These are phyloP conservation scores for Leucoagaricus sp. DNA, from an alignment of 1,284 basidiomycete genomes.

Conservation along the genomic window DNA sequence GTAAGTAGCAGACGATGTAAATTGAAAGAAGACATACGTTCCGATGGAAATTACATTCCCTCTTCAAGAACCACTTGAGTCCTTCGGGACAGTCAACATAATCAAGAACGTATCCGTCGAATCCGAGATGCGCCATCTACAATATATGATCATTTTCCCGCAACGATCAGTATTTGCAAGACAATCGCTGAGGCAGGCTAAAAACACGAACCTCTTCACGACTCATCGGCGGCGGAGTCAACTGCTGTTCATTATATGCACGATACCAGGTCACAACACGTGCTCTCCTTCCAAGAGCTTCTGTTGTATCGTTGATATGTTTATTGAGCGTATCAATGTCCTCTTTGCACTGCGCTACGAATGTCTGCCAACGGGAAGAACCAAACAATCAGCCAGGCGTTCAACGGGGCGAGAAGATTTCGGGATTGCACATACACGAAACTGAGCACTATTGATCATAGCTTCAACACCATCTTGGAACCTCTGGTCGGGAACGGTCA, in stretches of 20 bases:
- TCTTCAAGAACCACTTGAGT: constrained; percentile 62
- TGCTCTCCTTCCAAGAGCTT: constrained; percentile 51
- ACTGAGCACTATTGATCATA: constrained; percentile 58
- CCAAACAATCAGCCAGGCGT: too few species aligned
- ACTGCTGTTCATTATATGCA: constrained; percentile 34
- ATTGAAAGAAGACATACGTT: constrained; percentile 51
- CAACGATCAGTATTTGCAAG: too few species aligned
- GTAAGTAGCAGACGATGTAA: background rate
- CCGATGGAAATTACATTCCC: constrained; percentile 65
- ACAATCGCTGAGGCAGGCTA: constrained; percentile 11
- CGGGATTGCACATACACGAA: constrained; percentile 66
- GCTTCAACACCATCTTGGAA: constrained; percentile 79
- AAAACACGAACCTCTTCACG: constrained; percentile 53
- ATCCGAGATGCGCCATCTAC: constrained; percentile 67
- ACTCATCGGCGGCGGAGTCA: constrained; percentile 53
- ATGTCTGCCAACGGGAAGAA: constrained; percentile 52
- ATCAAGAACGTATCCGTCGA: constrained; percentile 86
- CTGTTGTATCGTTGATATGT: constrained; percentile 65
- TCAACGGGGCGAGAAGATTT: too few species aligned
- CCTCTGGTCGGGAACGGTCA: constrained; percentile 66
- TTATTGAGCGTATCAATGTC: constrained; percentile 77
- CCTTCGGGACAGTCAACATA: constrained; percentile 70
- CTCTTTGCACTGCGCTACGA: constrained; percentile 84
- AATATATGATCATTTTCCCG: too few species aligned
- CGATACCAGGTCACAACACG: constrained; percentile 71